phyloP scores from a whole-genome alignment of 139 green algal genomes.

The Trebouxia sp. region DNA sequence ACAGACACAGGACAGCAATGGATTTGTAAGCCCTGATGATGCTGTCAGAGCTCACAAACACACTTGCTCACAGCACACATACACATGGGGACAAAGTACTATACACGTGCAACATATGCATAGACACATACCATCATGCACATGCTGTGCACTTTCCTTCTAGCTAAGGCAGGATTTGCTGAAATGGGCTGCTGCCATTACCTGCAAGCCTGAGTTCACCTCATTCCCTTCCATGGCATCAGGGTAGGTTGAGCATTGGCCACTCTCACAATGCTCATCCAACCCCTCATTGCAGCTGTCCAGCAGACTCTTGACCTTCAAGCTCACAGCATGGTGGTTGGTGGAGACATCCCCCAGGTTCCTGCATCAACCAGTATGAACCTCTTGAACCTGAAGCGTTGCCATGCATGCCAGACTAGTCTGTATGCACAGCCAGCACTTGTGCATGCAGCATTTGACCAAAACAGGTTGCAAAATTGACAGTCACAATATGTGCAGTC shows the following conservation, averaged over 20 bases:
- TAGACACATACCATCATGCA: no score
- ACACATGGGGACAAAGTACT: no score
- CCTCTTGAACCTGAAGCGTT: background rate
- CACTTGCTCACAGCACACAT: no score
- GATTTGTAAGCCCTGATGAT: no score
- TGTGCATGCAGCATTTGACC: background rate
- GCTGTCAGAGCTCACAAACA: no score
- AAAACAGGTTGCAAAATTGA: background rate
- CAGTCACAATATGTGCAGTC: background rate
- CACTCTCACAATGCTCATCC: slow-evolving; percentile 16
- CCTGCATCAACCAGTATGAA: slow-evolving; percentile 40
- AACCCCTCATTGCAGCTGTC: slow-evolving; percentile 26
- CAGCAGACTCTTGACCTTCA: slow-evolving; percentile 60
- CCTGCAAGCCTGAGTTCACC: background rate
- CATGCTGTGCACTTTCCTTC: no score
- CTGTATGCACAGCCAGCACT: background rate
- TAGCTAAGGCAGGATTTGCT: no score
- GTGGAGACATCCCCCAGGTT: slow-evolving; percentile 59
- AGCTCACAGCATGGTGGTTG: slow-evolving; percentile 57
- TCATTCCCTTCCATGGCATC: slow-evolving; percentile 1
- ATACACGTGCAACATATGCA: no score
- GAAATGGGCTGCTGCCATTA: background rate
- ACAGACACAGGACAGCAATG: no score
- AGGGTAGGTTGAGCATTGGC: background rate
- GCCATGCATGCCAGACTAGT: background rate